phyloP scores from a whole-genome alignment of 148 eudicot genomes.

The Camellia granthamiana region DNA sequence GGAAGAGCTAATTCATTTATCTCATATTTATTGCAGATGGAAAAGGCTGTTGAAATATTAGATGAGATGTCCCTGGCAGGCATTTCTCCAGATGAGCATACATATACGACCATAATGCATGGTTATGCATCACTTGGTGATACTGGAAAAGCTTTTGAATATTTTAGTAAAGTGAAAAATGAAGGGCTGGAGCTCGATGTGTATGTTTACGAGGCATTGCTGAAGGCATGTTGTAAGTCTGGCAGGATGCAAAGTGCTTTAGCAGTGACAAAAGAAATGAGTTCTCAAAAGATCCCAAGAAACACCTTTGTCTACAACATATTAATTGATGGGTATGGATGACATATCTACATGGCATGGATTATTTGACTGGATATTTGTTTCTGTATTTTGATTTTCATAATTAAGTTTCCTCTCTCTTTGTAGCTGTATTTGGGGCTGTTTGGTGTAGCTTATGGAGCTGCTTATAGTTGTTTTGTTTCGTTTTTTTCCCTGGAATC shows the following conservation, averaged over 20 bases:
- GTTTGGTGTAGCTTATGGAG: too few relatives aligned
- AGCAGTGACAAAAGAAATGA: constrained; percentile 95
- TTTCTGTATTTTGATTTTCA: background rate
- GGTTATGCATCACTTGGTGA: constrained; percentile 97
- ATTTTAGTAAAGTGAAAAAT: constrained; percentile 71
- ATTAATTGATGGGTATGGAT: constrained; percentile 84
- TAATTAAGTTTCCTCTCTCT: background rate
- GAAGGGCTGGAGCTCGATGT: constrained; percentile 93
- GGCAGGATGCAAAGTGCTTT: constrained; percentile 99
- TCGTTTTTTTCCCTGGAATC: too few relatives aligned
- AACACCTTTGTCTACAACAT: constrained; percentile 92
- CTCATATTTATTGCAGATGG: constrained; percentile 55
- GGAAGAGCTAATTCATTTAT: background rate
- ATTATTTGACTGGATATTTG: background rate
- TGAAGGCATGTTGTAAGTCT: constrained; percentile 94
- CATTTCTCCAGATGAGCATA: constrained; percentile 64
- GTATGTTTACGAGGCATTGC: constrained; percentile 83
- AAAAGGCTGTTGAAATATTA: constrained; percentile 65
- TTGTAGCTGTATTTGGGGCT: background rate
- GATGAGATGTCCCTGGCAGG: constrained; percentile 85
- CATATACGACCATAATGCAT: constrained; percentile 92
- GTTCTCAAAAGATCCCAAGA: constrained; percentile 66
- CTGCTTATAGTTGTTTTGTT: too few relatives aligned
- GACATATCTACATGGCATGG: background rate
- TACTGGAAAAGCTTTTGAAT: constrained; percentile 95